phyloP scores from a whole-genome alignment of 129 eudicot species.

The Arctium lappa region DNA sequence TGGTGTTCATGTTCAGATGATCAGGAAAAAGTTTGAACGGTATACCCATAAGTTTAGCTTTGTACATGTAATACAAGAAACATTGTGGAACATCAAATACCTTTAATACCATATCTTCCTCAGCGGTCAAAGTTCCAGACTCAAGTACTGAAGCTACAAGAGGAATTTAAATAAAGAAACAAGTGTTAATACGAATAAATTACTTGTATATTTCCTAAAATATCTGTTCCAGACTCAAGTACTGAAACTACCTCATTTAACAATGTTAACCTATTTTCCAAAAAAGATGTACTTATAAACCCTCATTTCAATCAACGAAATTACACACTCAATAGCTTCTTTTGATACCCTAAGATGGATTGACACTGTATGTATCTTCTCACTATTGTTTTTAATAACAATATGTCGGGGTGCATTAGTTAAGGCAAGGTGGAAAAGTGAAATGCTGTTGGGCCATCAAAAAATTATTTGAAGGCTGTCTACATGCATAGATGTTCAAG shows the following conservation, averaged over 20 bases:
- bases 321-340: not conserved
- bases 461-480: not conserved
- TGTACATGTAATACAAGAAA: not conserved
- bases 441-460: not conserved
- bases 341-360: not conserved
- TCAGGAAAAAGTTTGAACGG: not conserved
- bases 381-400: not conserved
- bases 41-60: not conserved
- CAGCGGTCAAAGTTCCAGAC: slow-evolving; percentile 48
- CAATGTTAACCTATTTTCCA: not conserved
- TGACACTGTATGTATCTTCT: not conserved
- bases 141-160: slow-evolving; percentile 52
- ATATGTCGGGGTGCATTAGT: not conserved
- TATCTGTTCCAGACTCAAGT: not conserved
- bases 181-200: not conserved
- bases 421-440: not conserved
- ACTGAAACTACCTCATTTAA: not conserved
- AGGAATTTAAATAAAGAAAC: slow-evolving; percentile 16
- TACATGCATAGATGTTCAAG: not conserved
- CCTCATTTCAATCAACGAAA: not conserved
- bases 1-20: not conserved
- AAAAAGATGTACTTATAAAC: not conserved
- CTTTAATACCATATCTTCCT: slow-evolving; percentile 63
- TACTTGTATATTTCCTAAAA: not conserved
- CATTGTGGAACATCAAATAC: slow-evolving; percentile 31